phyloP scores from a whole-genome alignment of 2,329 filamentous ascomycete genomes.

The Zasmidium cellare region DNA sequence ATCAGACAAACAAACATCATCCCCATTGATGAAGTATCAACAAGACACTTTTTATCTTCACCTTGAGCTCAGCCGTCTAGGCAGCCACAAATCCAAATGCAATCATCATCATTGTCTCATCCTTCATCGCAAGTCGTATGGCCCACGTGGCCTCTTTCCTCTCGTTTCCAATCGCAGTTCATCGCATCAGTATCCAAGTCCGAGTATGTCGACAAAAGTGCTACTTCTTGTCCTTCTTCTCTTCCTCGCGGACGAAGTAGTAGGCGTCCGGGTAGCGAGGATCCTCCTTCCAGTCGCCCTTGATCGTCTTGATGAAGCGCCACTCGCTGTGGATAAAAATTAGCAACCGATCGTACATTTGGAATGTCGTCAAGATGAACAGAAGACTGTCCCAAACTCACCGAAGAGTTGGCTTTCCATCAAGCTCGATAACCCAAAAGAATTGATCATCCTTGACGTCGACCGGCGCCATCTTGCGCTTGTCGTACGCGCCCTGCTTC shows the following conservation, averaged over 20 bases:
- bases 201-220: neutral
- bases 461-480: slow-evolving; percentile 34
- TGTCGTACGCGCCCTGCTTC: slow-evolving; percentile 34
- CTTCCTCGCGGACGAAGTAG: slow-evolving; percentile 35
- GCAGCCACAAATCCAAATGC: neutral
- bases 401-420: slow-evolving; percentile 33
- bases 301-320: slow-evolving; percentile 34
- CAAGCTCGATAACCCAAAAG: slow-evolving; percentile 38
- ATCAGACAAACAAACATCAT: neutral
- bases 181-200: neutral
- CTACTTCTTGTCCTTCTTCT: slow-evolving; percentile 23
- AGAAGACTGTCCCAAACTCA: slow-evolving; percentile 15
- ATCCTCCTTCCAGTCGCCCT: slow-evolving; percentile 37
- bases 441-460: slow-evolving; percentile 35
- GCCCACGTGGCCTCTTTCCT: slow-evolving; percentile 9
- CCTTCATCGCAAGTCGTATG: neutral
- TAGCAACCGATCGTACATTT: neutral
- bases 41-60: neutral
- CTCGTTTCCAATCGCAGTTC: neutral
- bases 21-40: neutral
- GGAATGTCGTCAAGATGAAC: neutral
- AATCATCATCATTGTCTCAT: neutral
- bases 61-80: neutral
- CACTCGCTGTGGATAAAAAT: slow-evolving; percentile 26
- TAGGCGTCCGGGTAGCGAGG: slow-evolving; percentile 33